Base-by-base conservation (phyloP, 345 rosid genomes). In the Boechera retrofracta region DNA sequence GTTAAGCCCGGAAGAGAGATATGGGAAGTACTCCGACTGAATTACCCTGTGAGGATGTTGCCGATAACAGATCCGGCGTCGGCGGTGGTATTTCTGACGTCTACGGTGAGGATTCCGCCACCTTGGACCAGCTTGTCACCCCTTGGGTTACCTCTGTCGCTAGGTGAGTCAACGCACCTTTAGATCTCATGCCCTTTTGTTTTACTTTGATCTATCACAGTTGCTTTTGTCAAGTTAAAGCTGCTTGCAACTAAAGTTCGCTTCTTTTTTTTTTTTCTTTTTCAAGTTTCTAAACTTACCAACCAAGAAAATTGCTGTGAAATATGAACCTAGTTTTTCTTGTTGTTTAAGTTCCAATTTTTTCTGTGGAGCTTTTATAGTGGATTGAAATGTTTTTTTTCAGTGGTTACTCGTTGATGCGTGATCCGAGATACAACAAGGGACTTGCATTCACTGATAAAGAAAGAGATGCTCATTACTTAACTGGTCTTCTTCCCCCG, bases 401-500 rank as follows among this genome's bases (percentile, higher is more conserved):
- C 85, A 92, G 99, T 78, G 99, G 99, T 7, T 89, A 89, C 79
- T 75, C 88, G 35, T 85, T 93, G 91, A 74, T 96, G 91, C 82
- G 99, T n/a, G 96, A 96, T 60, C 98, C 98, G 0, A 85, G 74
- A 67, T 93, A 93, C 84, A 96, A 96, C 86, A 96, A 96, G 71
- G 98, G 99, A 76, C 92, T 90, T 64, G 96, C 96, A 26, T 93
- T 96, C 77, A 74, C 84, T 48, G 92, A 87, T 70, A 83, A 83
- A 68, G 98, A 96, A 82, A 89, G 99, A 84, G 98, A 96, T 82
- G 93, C 95, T 7, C 98, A 93, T 75, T 93, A 89, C 85, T 76
- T 96, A 80, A 88, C 93, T 10, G 96, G 98, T 72, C 99, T 96
- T 87, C 86, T 96, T 64, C 99, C 99, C 1, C 98, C 99, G 10